These are phyloP conservation scores for Meyerozyma carpophila DNA, from an alignment of 1,139 yeast species.

Conservation along the genomic window DNA sequence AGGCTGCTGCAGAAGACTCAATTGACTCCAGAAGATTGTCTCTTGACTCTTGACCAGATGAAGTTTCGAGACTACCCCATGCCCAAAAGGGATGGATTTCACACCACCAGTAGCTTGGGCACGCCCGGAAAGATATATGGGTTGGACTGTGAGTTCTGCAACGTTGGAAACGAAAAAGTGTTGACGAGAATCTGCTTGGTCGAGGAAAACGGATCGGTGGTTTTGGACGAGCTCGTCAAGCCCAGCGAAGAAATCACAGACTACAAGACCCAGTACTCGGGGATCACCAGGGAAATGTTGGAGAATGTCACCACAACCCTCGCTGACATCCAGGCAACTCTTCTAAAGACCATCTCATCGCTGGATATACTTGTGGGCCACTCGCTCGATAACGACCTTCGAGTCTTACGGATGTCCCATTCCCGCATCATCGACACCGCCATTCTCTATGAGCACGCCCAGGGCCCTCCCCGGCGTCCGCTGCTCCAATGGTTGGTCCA, in stretches of 20 bases:
- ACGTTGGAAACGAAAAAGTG: conserved; percentile 54
- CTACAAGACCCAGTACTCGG: conserved; percentile 79
- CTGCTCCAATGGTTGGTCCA: conserved; percentile 65
- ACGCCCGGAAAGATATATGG: conserved; percentile 65
- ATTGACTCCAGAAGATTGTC: conserved; percentile 50
- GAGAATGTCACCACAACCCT: conserved; percentile 59
- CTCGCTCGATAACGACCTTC: conserved; percentile 64
- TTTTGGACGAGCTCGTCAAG: conserved; percentile 70
- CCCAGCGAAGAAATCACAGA: conserved; percentile 72
- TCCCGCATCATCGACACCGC: conserved; percentile 68
- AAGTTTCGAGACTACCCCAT: conserved; percentile 49
- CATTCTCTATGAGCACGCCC: conserved; percentile 60
- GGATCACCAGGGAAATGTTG: conserved; percentile 71
- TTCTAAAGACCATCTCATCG: conserved; percentile 41
- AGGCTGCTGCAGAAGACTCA: conserved; percentile 29
- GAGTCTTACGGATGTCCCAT: conserved; percentile 55
- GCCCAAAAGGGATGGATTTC: conserved; percentile 3
- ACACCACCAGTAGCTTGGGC: conserved; percentile 45
- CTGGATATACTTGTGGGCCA: conserved; percentile 66
- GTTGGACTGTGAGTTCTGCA: conserved; percentile 92
- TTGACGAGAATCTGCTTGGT: conserved; percentile 75
- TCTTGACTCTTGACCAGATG: conserved; percentile 43
- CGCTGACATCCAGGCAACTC: conserved; percentile 57
- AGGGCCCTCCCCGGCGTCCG: conserved; percentile 79
- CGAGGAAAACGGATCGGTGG: conserved; percentile 52